Evolutionary conservation across 2,329 filamentous ascomycete species (phyloP).

Genomic region (Trichophyton equinum): DNA sequence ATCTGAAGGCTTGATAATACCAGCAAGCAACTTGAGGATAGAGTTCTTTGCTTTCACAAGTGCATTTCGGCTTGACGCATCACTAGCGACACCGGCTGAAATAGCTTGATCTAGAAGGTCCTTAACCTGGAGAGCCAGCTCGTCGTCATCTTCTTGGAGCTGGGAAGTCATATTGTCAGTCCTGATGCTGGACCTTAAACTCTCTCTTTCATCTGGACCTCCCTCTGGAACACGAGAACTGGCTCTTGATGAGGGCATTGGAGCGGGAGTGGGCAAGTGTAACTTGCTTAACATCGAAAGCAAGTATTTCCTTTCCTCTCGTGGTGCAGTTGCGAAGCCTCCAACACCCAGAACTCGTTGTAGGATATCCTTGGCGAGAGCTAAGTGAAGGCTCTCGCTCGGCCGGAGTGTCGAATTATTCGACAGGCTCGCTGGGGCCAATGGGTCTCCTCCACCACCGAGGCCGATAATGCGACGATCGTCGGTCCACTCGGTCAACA

Average conservation of each 20-base stretch:
- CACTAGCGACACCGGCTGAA: conserved; percentile 31
- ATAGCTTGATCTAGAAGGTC: conserved; percentile 48
- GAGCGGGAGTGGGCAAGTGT: conserved; percentile 57
- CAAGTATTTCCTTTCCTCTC: conserved; percentile 76
- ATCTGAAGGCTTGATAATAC: background rate
- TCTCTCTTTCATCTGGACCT: conserved; percentile 46
- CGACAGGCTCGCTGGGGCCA: conserved; percentile 44
- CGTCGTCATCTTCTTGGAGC: conserved; percentile 39
- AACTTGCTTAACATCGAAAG: conserved; percentile 71
- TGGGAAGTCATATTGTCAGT: conserved; percentile 26
- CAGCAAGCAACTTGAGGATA: conserved; percentile 30
- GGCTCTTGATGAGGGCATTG: conserved; percentile 45
- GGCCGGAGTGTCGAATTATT: conserved; percentile 26
- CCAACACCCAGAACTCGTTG: conserved; percentile 52
- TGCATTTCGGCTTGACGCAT: conserved; percentile 34
- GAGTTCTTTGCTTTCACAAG: conserved; percentile 36
- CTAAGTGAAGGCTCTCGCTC: conserved; percentile 68
- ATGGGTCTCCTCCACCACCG: conserved; percentile 36
- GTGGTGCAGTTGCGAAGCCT: conserved; percentile 23
- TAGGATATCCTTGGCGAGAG: conserved; percentile 64
- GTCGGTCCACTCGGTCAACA: conserved; percentile 87
- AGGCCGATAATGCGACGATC: conserved; percentile 62
- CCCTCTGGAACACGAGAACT: conserved; percentile 38
- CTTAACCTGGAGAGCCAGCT: conserved; percentile 42
- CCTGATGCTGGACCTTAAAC: conserved; percentile 39